Percentiles rank a stretch among this genome's conserved stretches.
Evolutionary conservation across 768 basidiomycete species (phyloP).

Genomic region (Mycena leptocephala): DNA sequence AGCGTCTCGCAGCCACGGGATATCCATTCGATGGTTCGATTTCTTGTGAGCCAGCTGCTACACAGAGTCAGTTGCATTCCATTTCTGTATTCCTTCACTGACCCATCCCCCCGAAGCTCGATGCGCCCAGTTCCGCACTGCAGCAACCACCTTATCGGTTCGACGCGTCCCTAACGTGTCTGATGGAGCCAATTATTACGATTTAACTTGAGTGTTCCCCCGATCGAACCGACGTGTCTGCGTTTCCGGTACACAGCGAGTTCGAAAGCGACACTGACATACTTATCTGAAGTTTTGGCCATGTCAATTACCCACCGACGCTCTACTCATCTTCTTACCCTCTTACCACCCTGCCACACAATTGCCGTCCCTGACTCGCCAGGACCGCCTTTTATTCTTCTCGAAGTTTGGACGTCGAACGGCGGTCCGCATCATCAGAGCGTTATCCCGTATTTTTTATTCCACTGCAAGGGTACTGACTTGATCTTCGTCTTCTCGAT

Average conservation of each 20-base stretch:
- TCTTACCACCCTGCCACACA: neutral
- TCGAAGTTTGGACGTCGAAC: neutral
- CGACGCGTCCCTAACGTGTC: neutral
- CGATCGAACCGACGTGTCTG: neutral
- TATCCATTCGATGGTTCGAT: neutral
- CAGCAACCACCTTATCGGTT: neutral
- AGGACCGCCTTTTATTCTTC: neutral
- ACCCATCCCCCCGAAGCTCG: neutral
- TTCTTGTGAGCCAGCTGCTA: neutral
- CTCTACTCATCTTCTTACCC: neutral
- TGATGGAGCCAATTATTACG: neutral
- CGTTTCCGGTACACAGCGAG: neutral
- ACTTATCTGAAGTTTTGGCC: too few relatives aligned
- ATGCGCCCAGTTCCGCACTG: neutral
- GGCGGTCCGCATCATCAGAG: neutral
- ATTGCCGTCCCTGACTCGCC: neutral
- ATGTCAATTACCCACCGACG: neutral
- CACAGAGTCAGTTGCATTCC: neutral
- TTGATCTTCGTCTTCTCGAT: neutral
- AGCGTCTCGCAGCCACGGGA: neutral
- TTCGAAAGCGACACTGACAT: neutral
- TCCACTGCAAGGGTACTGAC: neutral
- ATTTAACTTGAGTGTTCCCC: neutral
- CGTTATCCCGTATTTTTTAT: neutral
- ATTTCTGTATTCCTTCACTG: neutral